These are phyloP conservation scores for Evernia prunastri DNA, from an alignment of 495 filamentous ascomycete genomes.

Conservation along the genomic window DNA sequence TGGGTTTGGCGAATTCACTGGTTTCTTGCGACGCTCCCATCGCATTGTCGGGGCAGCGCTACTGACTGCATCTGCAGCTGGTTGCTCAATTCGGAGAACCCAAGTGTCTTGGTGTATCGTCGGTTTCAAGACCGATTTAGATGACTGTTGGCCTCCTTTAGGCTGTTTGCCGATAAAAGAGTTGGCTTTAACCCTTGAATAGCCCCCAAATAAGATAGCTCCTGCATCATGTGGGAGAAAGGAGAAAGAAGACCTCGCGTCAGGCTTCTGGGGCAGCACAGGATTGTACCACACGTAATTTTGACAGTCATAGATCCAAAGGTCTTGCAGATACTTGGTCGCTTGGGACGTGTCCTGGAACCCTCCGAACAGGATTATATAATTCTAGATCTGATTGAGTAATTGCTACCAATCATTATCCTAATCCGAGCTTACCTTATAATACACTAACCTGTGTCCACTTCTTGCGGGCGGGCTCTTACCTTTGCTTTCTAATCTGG, in stretches of 20 bases:
- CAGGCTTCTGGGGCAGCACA: conserved; percentile 70
- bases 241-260: conserved; percentile 83
- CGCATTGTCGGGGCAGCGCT: conserved; percentile 61
- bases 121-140: conserved; percentile 67
- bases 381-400: conserved; percentile 42
- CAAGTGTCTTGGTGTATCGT: conserved; percentile 91
- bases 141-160: conserved; percentile 54
- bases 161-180: conserved; percentile 46
- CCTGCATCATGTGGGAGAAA: conserved; percentile 84
- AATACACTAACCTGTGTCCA: conserved; percentile 93
- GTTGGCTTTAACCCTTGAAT: conserved; percentile 76
- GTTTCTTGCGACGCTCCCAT: conserved; percentile 91
- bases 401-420: not conserved
- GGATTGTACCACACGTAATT: conserved; percentile 75
- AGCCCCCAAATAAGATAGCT: conserved; percentile 85
- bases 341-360: conserved; percentile 94
- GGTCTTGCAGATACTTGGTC: conserved; percentile 75
- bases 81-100: conserved; percentile 76
- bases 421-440: conserved; percentile 51
- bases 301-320: conserved; percentile 64
- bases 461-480: conserved; percentile 83
- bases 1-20: conserved; percentile 81
- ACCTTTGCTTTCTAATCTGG: conserved; percentile 76
- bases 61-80: conserved; percentile 49
- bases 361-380: conserved; percentile 69